These are phyloP conservation scores for Plantago major DNA, from an alignment of 257 asterid species.

Conservation along the genomic window DNA sequence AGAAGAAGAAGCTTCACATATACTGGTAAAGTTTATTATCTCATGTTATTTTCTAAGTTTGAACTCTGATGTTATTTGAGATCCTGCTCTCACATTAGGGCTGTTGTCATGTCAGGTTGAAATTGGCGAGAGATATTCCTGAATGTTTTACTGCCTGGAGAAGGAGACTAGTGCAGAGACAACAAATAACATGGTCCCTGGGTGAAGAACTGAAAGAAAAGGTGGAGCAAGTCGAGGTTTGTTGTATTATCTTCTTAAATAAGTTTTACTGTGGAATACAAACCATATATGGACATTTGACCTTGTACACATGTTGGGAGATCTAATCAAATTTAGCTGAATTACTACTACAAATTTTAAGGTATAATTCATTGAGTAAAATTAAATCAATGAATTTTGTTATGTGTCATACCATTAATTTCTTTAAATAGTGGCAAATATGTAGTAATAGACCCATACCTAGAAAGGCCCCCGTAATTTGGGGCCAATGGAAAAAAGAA, in stretches of 20 bases:
- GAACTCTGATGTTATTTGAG: slow-evolving; percentile 17
- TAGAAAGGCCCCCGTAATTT: no score
- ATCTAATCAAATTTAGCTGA: slow-evolving; percentile 8
- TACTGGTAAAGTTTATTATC: slow-evolving; percentile 59
- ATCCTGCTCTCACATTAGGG: slow-evolving; percentile 15
- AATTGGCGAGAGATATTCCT: slow-evolving; percentile 64
- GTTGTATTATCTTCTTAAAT: slow-evolving; percentile 17
- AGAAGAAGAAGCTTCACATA: slow-evolving; percentile 66
- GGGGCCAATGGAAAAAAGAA: no score
- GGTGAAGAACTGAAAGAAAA: slow-evolving; percentile 60
- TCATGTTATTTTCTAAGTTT: slow-evolving; percentile 19
- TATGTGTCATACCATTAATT: no score
- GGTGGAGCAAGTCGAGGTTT: slow-evolving; percentile 46
- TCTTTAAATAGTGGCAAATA: no score
- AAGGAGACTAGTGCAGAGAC: slow-evolving; percentile 42
- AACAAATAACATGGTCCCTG: slow-evolving; percentile 36
- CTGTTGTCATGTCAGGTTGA: slow-evolving; percentile 49
- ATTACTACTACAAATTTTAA: background rate
- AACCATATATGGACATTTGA: no score
- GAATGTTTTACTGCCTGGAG: slow-evolving; percentile 55
- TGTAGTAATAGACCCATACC: no score
- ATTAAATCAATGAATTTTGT: no score
- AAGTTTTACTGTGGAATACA: background rate
- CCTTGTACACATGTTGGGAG: background rate
- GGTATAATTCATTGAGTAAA: background rate